Evolutionary conservation across 805 yeast species (phyloP), one percentile per base, ranked within the genome.

Genomic region (Dipodascus albidus): DNA sequence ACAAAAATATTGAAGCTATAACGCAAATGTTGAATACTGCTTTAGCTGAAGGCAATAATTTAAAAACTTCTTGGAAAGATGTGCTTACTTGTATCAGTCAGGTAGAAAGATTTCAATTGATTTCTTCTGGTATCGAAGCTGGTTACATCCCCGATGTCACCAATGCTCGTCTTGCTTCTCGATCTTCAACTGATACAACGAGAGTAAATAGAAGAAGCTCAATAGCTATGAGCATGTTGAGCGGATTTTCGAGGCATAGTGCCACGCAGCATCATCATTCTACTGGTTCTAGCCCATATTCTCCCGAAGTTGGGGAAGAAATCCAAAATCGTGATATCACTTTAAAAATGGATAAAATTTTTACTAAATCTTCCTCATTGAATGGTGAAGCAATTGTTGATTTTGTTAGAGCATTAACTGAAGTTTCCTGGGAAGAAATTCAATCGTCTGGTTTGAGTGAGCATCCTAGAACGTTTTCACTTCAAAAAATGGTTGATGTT

Each of bases 401-500:
- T 54, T 93, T 95, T 70, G 95, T 95, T 50, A 80, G 77, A 53
- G 96, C 97, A 0, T 73, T 93, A 57, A 81, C 95, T 2, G 86
- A 81, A 55, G 96, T 93, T 23, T 86, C 96, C 0, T 72, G 80
- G 47, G 97, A 90, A 62, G 99, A 93, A 67, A 88, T 93, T 57
- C 89, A 86, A 57, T 84, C 95, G 0, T 85, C 95, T 1, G 90
- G 89, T 3, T 81, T 81, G 62, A 82, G 90, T 48, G 74, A 77
- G 3, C 81, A 87, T 57, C 99, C 98, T 41, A 76, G 99, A 65
- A 83, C 88, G 70, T 95, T 87, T 65, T 87, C 98, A 0, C 71
- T 93, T 57, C 98, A 89, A 64, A 93, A 93, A 65, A 86, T 93
- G 76, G 96, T 93, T 52, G 99, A 95, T 69, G 95, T 93, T 47